Evolutionary conservation across 805 yeast species (phyloP), one percentile per base, ranked within the genome.

Genomic region (Lipomyces spencermartinsiae): DNA sequence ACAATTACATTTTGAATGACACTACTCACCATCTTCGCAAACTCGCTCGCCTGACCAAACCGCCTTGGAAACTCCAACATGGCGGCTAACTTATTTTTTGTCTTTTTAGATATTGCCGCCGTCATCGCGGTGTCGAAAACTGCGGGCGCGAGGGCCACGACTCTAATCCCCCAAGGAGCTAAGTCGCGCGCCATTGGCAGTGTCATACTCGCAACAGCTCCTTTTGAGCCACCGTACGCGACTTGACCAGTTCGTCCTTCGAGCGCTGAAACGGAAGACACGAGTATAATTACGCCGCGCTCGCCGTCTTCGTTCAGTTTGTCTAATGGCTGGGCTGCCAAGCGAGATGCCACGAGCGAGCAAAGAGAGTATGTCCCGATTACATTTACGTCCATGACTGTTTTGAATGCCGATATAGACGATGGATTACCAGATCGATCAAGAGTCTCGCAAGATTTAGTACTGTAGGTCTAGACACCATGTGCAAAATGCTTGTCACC

Each of bases 191-290:
- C 66, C 25, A 68, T 58, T 9, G 71, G 69, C 43, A 68, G 66
- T 33, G 61, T 46, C 34, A 65, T 59, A 31, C 57, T 25, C 19
- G 63, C 67, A 33, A 68, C 54, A 8, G 65, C 69, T 58, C 71
- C 69, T 37, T 68, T 68, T 49, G 69, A 65, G 58, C 80, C 66
- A 7, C 61, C 66, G 60, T 68, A 68, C 31, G 71, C 69, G 39
- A 65, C 39, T 29, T 61, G 69, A 39, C 69, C 69, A 31, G 57
- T 46, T 33, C 62, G 71, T 19, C 71, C 71, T 8, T 68, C 71
- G 58, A 58, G n/a, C 31, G 61, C 67, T 25, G 71, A 62, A 39
- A 63, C 69, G 35, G 71, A 68, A 31, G 67, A 46, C 10, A 68
- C 67, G 55, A 57, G 58, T 34, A 66, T 53, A 56, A 65, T 55